Percentiles rank a stretch among this genome's conserved stretches.
Evolutionary conservation across 257 asterid species (phyloP).

Genomic region (Nicotiana paniculata): DNA sequence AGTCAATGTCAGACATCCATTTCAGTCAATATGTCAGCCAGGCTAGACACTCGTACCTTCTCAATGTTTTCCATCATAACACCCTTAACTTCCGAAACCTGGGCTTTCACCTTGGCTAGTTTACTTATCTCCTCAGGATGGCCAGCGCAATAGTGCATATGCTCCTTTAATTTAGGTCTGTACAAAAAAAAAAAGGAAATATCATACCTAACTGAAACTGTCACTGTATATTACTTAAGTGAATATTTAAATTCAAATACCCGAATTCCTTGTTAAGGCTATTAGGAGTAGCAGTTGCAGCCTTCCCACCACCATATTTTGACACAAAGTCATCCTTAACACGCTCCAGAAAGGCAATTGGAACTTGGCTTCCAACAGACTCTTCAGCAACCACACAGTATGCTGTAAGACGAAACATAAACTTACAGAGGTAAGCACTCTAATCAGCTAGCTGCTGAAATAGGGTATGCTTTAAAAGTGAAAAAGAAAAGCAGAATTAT

Average conservation of each 20-base stretch:
- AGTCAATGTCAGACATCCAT: neutral
- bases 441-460: neutral
- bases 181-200: neutral
- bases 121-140: conserved; percentile 79
- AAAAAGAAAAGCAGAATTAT: neutral
- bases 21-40: neutral
- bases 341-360: conserved; percentile 75
- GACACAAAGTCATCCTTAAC: conserved; percentile 65
- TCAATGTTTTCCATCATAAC: conserved; percentile 80
- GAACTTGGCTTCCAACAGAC: conserved; percentile 67
- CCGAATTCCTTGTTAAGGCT: conserved; percentile 73
- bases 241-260: conserved; percentile 20
- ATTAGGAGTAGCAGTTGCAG: conserved; percentile 59
- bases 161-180: conserved; percentile 70
- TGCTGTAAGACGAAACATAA: conserved; percentile 31
- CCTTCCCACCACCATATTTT: conserved; percentile 70
- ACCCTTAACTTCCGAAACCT: conserved; percentile 79
- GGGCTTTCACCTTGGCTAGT: conserved; percentile 66
- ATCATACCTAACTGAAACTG: neutral
- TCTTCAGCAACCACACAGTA: conserved; percentile 84
- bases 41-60: conserved; percentile 37
- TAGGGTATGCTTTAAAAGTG: neutral
- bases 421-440: neutral
- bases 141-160: conserved; percentile 55
- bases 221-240: neutral